These are phyloP conservation scores for Areca catechu DNA, from an alignment of 176 grass and related monocot genomes.

Conservation along the genomic window DNA sequence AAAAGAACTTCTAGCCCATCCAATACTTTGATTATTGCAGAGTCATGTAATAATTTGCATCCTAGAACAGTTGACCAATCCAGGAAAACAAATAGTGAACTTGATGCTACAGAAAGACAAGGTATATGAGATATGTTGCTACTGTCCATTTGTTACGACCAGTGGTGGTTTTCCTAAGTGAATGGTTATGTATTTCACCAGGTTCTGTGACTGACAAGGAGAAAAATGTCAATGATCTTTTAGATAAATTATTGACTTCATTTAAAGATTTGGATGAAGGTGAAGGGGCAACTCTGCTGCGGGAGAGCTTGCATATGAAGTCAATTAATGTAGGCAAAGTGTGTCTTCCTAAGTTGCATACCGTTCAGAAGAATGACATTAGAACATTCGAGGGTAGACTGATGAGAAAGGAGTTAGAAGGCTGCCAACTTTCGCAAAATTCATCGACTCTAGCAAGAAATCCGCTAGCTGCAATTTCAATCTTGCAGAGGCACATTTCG, in stretches of 20 bases:
- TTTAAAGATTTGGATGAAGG: constrained; percentile 32
- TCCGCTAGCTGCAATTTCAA: constrained; percentile 23
- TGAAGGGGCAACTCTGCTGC: constrained; percentile 30
- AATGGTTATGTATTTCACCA: constrained; percentile 16
- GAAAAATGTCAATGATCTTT: constrained; percentile 5
- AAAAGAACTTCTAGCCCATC: background rate
- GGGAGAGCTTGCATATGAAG: constrained; percentile 32
- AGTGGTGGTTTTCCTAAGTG: constrained; percentile 16
- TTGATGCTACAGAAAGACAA: constrained; percentile 25
- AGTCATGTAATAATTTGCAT: constrained; percentile 7
- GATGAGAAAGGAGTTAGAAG: background rate
- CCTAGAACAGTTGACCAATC: constrained; percentile 20
- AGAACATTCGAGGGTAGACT: background rate
- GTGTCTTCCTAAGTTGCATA: constrained; percentile 18
- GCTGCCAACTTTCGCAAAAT: constrained; percentile 16
- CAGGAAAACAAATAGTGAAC: constrained; percentile 5
- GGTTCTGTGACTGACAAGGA: constrained; percentile 20
- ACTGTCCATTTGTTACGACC: constrained; percentile 8
- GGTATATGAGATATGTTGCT: constrained; percentile 24
- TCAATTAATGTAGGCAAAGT: constrained; percentile 26
- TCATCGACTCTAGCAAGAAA: constrained; percentile 14
- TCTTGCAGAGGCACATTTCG: constrained; percentile 25
- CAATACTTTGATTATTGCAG: background rate
- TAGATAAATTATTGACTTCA: constrained; percentile 28
- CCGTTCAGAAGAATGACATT: constrained; percentile 4